Percentiles rank a stretch among this genome's conserved stretches.
phyloP scores from a whole-genome alignment of 1,284 basidiomycete genomes.

The Cryptococcus depauperatus region DNA sequence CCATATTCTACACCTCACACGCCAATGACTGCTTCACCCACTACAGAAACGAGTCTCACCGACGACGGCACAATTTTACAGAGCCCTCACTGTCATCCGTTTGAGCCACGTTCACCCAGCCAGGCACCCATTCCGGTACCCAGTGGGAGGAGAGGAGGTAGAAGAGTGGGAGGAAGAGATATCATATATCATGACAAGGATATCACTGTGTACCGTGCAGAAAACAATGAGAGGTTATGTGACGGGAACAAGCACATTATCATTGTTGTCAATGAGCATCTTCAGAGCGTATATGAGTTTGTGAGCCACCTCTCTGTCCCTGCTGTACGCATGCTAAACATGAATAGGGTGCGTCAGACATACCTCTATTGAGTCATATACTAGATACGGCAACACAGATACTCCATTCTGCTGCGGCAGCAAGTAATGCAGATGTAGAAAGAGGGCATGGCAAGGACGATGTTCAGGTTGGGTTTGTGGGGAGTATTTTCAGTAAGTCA shows the following conservation, averaged over 20 bases:
- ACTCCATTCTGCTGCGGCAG: conserved; percentile 5
- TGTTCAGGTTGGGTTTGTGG: conserved; percentile 36
- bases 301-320: conserved; percentile 20
- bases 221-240: conserved; percentile 33
- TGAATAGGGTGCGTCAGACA: conserved; percentile 34
- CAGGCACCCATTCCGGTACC: neutral
- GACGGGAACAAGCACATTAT: conserved; percentile 36
- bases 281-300: conserved; percentile 39
- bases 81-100: conserved; percentile 4
- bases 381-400: conserved; percentile 24
- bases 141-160: conserved; percentile 1
- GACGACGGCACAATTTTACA: neutral
- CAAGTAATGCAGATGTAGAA: conserved; percentile 11
- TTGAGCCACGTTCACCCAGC: no score
- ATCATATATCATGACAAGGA: conserved; percentile 34
- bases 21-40: neutral
- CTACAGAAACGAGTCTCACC: conserved; percentile 1
- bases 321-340: no score
- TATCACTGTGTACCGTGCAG: conserved; percentile 31
- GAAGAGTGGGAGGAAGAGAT: conserved; percentile 23
- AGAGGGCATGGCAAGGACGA: conserved; percentile 13
- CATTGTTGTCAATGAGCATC: conserved; percentile 36
- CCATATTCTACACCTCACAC: neutral
- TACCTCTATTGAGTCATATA: conserved; percentile 38
- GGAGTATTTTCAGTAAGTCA: conserved; percentile 27